Conservation (phyloP, 2,329 filamentous ascomycete species). For the Aspergillus puulaauensis region DNA sequence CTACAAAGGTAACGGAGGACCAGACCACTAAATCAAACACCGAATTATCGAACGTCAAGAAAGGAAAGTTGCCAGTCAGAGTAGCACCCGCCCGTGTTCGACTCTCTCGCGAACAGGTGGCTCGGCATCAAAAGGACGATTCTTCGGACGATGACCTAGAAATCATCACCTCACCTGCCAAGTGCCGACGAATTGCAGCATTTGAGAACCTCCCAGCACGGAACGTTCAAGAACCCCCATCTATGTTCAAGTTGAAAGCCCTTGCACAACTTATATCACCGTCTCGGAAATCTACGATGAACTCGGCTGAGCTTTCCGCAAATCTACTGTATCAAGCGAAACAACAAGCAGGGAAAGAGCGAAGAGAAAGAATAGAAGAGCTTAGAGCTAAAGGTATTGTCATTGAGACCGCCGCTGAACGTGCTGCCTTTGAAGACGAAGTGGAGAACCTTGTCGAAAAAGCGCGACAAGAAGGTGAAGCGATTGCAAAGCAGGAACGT, state of each 20-base stretch:
- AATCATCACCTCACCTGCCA: slow-evolving; percentile 52
- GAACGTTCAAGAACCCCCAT: slow-evolving; percentile 59
- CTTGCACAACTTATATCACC: slow-evolving; percentile 70
- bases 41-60: slow-evolving; percentile 24
- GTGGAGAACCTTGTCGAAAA: slow-evolving; percentile 87
- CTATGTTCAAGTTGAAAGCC: slow-evolving; percentile 67
- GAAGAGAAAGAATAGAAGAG: slow-evolving; percentile 72
- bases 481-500: slow-evolving; percentile 75
- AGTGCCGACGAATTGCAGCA: slow-evolving; percentile 52
- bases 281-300: slow-evolving; percentile 60
- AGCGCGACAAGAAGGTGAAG: slow-evolving; percentile 75
- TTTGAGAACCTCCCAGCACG: slow-evolving; percentile 69
- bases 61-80: slow-evolving; percentile 27
- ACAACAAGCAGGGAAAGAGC: slow-evolving; percentile 75
- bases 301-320: slow-evolving; percentile 65
- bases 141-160: slow-evolving; percentile 61
- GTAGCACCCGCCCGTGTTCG: slow-evolving; percentile 41
- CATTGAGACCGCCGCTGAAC: slow-evolving; percentile 82
- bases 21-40: slow-evolving; percentile 20
- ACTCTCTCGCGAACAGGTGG: slow-evolving; percentile 39
- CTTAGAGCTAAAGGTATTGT: slow-evolving; percentile 77
- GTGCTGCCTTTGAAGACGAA: slow-evolving; percentile 75
- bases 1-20: slow-evolving; percentile 8
- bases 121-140: slow-evolving; percentile 36
- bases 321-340: slow-evolving; percentile 70